phyloP scores from a whole-genome alignment of 805 yeast genomes.

The Candida krabiensis region DNA sequence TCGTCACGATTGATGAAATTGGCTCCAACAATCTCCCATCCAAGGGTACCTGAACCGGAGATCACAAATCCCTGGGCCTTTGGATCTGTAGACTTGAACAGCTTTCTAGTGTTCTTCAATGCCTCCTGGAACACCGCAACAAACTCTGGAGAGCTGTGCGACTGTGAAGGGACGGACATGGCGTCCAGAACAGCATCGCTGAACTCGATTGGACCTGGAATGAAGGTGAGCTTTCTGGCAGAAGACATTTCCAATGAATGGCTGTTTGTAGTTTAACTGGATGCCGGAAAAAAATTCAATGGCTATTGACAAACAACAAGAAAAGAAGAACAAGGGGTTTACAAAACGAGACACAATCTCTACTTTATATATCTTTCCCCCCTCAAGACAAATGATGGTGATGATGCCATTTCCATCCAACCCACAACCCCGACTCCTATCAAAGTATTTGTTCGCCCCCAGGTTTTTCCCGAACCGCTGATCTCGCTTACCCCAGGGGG shows the following conservation, averaged over 20 bases:
- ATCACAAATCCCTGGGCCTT: constrained; percentile 78
- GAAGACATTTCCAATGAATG: constrained; percentile 27
- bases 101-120: constrained; percentile 63
- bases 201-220: constrained; percentile 46
- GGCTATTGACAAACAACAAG: no score
- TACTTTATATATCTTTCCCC: no score
- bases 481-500: no score
- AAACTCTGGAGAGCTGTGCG: constrained; percentile 90
- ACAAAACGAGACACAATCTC: no score
- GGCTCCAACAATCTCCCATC: constrained; percentile 89
- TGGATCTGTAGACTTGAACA: constrained; percentile 69
- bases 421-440: no score
- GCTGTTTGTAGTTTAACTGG: no score
- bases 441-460: no score
- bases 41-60: constrained; percentile 91
- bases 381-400: no score
- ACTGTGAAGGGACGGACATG: constrained; percentile 77
- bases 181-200: constrained; percentile 77
- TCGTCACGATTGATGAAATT: constrained; percentile 70
- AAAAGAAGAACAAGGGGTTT: no score
- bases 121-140: constrained; percentile 68
- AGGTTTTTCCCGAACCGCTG: no score
- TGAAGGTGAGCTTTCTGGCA: constrained; percentile 33
- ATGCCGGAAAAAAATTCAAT: no score
- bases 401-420: no score